Conservation (phyloP, 2,329 filamentous ascomycete species). For the Cordyceps militaris region DNA sequence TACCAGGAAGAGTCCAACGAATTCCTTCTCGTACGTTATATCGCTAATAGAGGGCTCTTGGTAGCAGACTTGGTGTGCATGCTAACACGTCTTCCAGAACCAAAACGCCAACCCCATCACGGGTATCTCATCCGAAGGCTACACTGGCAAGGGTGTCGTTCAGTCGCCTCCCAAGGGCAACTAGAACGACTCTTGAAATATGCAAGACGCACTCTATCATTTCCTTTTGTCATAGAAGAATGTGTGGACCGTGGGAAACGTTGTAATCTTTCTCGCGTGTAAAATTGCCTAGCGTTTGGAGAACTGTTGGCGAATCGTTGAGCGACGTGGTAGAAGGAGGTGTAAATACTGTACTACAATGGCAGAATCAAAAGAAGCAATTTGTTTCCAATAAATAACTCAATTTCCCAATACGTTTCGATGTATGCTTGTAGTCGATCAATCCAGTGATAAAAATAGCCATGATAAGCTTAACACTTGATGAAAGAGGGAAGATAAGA, state of each 20-base stretch:
- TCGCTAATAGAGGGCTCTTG: background rate
- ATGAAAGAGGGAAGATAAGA: no score
- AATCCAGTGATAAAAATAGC: background rate
- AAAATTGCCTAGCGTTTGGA: constrained; percentile 27
- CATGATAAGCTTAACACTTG: no score
- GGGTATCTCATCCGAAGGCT: constrained; percentile 72
- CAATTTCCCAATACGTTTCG: background rate
- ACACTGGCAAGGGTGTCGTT: constrained; percentile 70
- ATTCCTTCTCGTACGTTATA: constrained; percentile 70
- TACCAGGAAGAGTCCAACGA: constrained; percentile 95
- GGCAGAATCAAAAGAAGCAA: constrained; percentile 26
- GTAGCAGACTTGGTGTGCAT: background rate
- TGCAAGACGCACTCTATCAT: constrained; percentile 17
- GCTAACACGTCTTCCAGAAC: constrained; percentile 42
- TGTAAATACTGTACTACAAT: constrained; percentile 41
- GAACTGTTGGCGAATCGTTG: constrained; percentile 11
- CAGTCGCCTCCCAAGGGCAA: constrained; percentile 56
- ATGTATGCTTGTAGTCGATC: background rate
- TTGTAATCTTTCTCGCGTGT: constrained; percentile 25
- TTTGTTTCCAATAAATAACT: constrained; percentile 7
- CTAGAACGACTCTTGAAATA: constrained; percentile 27
- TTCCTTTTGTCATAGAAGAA: constrained; percentile 31
- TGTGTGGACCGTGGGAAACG: constrained; percentile 23
- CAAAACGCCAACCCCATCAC: constrained; percentile 84
- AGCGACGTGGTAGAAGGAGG: constrained; percentile 18